Conservation (phyloP, 1,284 basidiomycete genomes). For the Quambalaria eucalypti region DNA sequence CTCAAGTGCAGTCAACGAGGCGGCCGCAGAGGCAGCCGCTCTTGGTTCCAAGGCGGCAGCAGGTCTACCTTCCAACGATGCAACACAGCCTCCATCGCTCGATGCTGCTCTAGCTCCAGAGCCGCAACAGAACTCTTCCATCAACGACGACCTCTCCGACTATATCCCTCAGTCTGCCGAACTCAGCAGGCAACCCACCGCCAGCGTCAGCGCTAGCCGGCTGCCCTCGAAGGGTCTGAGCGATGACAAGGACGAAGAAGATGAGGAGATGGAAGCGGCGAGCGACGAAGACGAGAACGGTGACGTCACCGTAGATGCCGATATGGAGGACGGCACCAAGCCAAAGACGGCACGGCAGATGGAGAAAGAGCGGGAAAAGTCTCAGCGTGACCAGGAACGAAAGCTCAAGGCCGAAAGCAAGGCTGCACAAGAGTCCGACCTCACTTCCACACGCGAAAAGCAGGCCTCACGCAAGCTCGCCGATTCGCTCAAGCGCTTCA, state of each 20-base stretch:
- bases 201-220: constrained; percentile 13
- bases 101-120: too few relatives aligned
- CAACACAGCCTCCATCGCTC: too few relatives aligned
- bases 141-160: constrained; percentile 39
- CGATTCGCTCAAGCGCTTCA: constrained; percentile 43
- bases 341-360: constrained; percentile 27
- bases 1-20: too few relatives aligned
- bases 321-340: constrained; percentile 16
- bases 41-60: too few relatives aligned
- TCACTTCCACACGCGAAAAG: constrained; percentile 29
- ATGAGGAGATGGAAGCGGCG: constrained; percentile 7
- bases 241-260: constrained; percentile 9
- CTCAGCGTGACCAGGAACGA: constrained; percentile 17
- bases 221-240: constrained; percentile 5
- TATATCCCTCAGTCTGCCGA: constrained; percentile 29
- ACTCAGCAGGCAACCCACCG: constrained; percentile 23
- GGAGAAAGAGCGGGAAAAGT: constrained; percentile 32
- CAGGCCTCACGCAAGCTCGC: constrained; percentile 38
- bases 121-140: too few relatives aligned
- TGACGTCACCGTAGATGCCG: constrained; percentile 12
- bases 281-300: constrained; percentile 16
- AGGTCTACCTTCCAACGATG: too few relatives aligned
- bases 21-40: too few relatives aligned
- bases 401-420: constrained; percentile 9
- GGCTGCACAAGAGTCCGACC: constrained; percentile 30